Evolutionary conservation across 1,284 basidiomycete species (phyloP).

Genomic region (Malassezia cuniculi): DNA sequence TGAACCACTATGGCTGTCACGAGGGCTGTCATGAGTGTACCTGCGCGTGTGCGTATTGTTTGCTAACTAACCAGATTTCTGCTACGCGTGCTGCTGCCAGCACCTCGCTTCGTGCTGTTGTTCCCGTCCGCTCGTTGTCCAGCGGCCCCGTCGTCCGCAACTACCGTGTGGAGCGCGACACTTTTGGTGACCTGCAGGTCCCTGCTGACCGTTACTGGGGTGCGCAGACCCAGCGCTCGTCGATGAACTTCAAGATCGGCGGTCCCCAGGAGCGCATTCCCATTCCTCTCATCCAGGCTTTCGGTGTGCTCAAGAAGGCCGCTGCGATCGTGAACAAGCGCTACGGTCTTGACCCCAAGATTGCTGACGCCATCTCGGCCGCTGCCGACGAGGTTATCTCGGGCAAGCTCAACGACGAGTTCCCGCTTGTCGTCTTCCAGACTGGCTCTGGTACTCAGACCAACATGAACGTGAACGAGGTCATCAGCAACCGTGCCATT

Average conservation of each 20-base stretch:
- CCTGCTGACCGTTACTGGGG: constrained; percentile 95
- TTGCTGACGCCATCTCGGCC: constrained; percentile 76
- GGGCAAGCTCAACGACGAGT: constrained; percentile 70
- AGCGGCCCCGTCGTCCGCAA: neutral
- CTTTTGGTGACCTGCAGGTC: constrained; percentile 82
- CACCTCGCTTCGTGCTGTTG: too few species aligned
- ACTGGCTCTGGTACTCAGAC: constrained; percentile 98
- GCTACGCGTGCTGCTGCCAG: too few species aligned
- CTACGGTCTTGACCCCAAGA: constrained; percentile 80
- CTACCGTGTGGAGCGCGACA: constrained; percentile 51
- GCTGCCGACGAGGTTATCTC: constrained; percentile 97
- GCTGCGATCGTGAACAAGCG: constrained; percentile 78
- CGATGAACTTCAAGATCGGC: constrained; percentile 95
- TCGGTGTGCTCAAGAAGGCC: constrained; percentile 94
- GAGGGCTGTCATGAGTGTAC: too few species aligned
- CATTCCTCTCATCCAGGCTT: constrained; percentile 86
- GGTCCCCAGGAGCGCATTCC: constrained; percentile 85
- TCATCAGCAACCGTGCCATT: constrained; percentile 96
- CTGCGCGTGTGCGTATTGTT: too few species aligned
- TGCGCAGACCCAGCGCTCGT: constrained; percentile 95
- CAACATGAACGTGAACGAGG: constrained; percentile 99
- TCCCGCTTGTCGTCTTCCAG: constrained; percentile 97
- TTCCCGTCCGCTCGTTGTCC: constrained; percentile 3
- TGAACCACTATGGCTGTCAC: too few species aligned
- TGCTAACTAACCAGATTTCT: too few species aligned